phyloP scores from a whole-genome alignment of 2,329 filamentous ascomycete genomes.

The Zopfia rhizophila region DNA sequence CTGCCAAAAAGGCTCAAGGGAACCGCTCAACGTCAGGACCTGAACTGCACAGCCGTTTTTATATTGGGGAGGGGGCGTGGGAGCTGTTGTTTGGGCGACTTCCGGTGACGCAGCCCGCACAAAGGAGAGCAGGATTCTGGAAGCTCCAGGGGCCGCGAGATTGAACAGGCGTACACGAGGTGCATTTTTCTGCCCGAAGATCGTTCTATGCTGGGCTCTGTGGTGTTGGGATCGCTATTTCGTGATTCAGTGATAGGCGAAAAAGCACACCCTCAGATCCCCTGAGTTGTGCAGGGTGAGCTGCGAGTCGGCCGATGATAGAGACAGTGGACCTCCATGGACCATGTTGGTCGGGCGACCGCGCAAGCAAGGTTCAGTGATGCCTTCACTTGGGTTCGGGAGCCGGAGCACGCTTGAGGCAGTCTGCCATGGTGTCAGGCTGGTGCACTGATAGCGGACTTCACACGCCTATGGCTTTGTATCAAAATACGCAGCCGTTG shows the following conservation, averaged over 20 bases:
- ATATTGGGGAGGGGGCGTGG: conserved; percentile 11
- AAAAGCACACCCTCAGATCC: conserved; percentile 3
- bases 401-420: not conserved
- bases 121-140: no score
- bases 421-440: no score
- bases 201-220: no score
- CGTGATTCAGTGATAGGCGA: not conserved
- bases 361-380: conserved; percentile 23
- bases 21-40: conserved; percentile 18
- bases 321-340: conserved; percentile 1
- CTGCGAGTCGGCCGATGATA: no score
- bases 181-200: no score
- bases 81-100: no score
- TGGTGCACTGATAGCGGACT: conserved; percentile 5
- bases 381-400: not conserved
- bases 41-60: conserved; percentile 9
- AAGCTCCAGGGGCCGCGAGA: no score
- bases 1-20: not conserved
- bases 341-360: conserved; percentile 24
- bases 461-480: conserved; percentile 2
- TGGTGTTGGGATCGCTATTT: no score
- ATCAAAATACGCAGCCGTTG: not conserved
- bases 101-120: no score
- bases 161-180: no score
- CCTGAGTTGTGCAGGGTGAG: conserved; percentile 5